These are phyloP conservation scores for Sisymbrium irio DNA, from an alignment of 345 rosid genomes.

Conservation along the genomic window DNA sequence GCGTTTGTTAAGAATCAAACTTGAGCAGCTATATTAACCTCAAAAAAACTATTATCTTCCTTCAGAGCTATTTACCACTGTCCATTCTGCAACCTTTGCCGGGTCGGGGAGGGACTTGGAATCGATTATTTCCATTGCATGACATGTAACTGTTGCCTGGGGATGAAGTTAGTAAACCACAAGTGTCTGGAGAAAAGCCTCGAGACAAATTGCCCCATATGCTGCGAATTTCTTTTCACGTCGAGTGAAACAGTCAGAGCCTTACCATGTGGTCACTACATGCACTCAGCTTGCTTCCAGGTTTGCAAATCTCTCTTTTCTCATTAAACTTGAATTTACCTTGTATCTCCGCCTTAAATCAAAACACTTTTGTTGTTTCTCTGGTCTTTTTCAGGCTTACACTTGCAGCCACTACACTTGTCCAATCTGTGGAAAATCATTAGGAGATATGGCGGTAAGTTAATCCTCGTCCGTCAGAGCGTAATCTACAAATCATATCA, in stretches of 20 bases:
- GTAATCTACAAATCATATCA: slow-evolving; percentile 1
- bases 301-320: slow-evolving; percentile 35
- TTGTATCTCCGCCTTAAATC: background rate
- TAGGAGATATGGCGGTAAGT: slow-evolving; percentile 95
- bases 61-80: slow-evolving; percentile 84
- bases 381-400: slow-evolving; percentile 59
- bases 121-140: slow-evolving; percentile 89
- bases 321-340: background rate
- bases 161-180: slow-evolving; percentile 66
- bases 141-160: slow-evolving; percentile 92
- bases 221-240: slow-evolving; percentile 84
- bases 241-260: slow-evolving; percentile 82
- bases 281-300: slow-evolving; percentile 97
- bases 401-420: slow-evolving; percentile 92
- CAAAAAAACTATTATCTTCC: slow-evolving; percentile 4
- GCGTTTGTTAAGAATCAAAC: background rate
- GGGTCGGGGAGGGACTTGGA: slow-evolving; percentile 86
- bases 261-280: slow-evolving; percentile 88
- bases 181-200: slow-evolving; percentile 88
- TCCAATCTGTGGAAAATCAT: slow-evolving; percentile 89
- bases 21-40: slow-evolving; percentile 13
- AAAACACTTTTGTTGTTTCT: slow-evolving; percentile 7
- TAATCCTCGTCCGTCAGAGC: background rate
- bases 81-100: slow-evolving; percentile 92
- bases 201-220: slow-evolving; percentile 87